Base-by-base conservation (phyloP, 2,329 filamentous ascomycete species). In the Mollisia scopiformis region DNA sequence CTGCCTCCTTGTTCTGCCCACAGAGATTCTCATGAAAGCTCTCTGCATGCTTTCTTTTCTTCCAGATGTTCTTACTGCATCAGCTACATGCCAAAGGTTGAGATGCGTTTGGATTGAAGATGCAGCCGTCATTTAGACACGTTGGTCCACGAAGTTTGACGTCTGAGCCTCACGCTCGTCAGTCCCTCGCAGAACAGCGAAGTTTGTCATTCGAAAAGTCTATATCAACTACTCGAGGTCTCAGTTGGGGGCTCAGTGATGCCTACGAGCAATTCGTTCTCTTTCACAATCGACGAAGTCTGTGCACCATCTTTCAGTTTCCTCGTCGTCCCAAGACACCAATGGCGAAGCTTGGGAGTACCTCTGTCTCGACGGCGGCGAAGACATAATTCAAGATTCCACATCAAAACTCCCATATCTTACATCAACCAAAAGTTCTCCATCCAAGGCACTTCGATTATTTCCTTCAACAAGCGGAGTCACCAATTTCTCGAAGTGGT, bases 301-400 rank as follows among this genome's bases (percentile, higher is more conserved):
- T 81, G 88, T 47, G 80, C 83, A 65, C 79, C 89, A 67, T 80
- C 86, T 65, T 94, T 94, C 76, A 82, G 88, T 71, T 77, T 96
- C 52, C 69, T 94, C 31, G 81, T 95, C 50, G 88, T 90, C 0
- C 82, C 89, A 0, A 85, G n/a, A 82, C 6, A 69, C 72, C 1
- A 77, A 88, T 51, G 89, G 88, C 3, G 83, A 77, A 8, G 91
- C 92, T 0, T 74, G 71, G 1, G 92, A 92, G 0, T 79, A 80
- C 54, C 78, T 95, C 58, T 94, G 93, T 72, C 76, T 94, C 5
- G 92, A 95, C 67, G 91, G 95, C 62, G 92, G 91, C 11, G 85
- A 87, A 59, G 87, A 82, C 27, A 69, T 93, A 54, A 77, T 84
- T 60, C 90, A 90, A 73, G 62, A 75, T 1, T 72, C 68, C 1